Evolutionary conservation across 495 filamentous ascomycete genomes (phyloP).

Genomic region (Aspergillus steynii): DNA sequence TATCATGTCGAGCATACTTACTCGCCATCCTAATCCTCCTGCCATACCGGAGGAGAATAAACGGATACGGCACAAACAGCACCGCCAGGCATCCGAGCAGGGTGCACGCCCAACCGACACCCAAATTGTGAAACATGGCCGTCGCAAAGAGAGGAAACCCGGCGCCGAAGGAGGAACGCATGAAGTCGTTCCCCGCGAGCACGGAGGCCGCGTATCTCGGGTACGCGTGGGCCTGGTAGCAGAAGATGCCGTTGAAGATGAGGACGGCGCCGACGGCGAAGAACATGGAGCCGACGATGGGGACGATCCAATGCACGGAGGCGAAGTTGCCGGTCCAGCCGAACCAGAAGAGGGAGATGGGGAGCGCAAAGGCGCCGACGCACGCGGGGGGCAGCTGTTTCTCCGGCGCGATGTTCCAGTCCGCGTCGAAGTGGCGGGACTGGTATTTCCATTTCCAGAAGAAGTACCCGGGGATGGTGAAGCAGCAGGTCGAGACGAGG

Average conservation of each 20-base stretch:
- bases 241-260: constrained; percentile 53
- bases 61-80: constrained; percentile 41
- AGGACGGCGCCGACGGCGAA: constrained; percentile 56
- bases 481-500: constrained; percentile 36
- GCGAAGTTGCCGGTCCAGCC: constrained; percentile 55
- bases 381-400: constrained; percentile 52
- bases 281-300: constrained; percentile 53
- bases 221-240: constrained; percentile 50
- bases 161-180: constrained; percentile 48
- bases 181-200: constrained; percentile 53
- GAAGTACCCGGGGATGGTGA: constrained; percentile 48
- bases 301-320: constrained; percentile 59
- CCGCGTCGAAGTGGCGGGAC: constrained; percentile 39
- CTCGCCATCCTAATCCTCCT: constrained; percentile 27
- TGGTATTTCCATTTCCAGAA: constrained; percentile 40
- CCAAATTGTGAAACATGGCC: constrained; percentile 57
- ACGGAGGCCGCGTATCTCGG: constrained; percentile 48
- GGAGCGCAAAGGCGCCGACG: constrained; percentile 47
- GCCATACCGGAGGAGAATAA: constrained; percentile 34
- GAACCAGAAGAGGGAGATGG: constrained; percentile 61
- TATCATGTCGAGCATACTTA: constrained; percentile 25
- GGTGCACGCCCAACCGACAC: constrained; percentile 61
- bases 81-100: constrained; percentile 58
- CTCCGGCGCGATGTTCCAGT: constrained; percentile 39
- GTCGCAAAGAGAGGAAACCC: constrained; percentile 51